phyloP scores from a whole-genome alignment of 1,284 basidiomycete species.

The Boletus subluridellus region DNA sequence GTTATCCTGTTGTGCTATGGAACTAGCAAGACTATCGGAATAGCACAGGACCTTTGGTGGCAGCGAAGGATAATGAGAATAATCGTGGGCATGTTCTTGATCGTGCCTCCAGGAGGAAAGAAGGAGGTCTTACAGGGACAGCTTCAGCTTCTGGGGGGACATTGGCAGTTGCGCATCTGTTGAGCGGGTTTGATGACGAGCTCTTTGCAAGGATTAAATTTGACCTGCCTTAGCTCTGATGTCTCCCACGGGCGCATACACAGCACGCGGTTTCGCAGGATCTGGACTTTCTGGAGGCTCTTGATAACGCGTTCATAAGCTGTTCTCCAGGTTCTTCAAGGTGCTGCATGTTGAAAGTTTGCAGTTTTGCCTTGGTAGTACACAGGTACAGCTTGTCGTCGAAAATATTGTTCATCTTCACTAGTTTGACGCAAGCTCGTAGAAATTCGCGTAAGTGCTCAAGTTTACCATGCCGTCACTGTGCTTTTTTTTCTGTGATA shows the following conservation, averaged over 20 bases:
- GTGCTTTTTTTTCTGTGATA: background rate
- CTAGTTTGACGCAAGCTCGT: too few species aligned
- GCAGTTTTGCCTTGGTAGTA: background rate
- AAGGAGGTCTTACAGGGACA: constrained; percentile 7
- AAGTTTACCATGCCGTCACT: too few species aligned
- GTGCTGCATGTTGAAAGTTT: background rate
- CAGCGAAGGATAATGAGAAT: background rate
- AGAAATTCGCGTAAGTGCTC: background rate
- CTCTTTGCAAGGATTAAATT: background rate
- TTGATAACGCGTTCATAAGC: background rate
- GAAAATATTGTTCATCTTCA: background rate
- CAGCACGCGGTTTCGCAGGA: background rate
- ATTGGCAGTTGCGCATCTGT: background rate
- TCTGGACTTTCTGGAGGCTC: background rate
- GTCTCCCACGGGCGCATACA: background rate
- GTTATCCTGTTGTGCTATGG: background rate
- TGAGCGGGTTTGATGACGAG: background rate
- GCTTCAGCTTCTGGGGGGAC: background rate
- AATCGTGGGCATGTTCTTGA: constrained; percentile 1
- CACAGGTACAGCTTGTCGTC: too few species aligned
- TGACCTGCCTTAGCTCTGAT: background rate
- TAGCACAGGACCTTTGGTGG: constrained; percentile 15
- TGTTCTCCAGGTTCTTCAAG: background rate
- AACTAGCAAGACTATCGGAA: background rate
- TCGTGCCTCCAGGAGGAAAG: constrained; percentile 16